Percentiles rank a stretch among this genome's conserved stretches.
These are phyloP conservation scores for Schwanniomyces yamadae DNA, from an alignment of 805 yeast species.

Conservation along the genomic window DNA sequence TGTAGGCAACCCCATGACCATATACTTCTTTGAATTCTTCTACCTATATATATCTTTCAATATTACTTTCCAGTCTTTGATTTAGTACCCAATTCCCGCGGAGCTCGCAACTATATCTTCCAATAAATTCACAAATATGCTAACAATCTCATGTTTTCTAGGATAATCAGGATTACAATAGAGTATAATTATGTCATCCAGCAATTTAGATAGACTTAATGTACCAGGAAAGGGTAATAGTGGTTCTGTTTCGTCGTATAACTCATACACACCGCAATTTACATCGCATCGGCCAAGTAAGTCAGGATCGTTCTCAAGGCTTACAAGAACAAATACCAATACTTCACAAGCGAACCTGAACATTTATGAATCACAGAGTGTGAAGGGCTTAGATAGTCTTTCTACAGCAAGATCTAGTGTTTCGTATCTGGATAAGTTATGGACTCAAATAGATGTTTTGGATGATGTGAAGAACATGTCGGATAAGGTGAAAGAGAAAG, in stretches of 20 bases:
- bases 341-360: conserved; percentile 8
- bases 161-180: background rate
- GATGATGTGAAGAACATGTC: conserved; percentile 74
- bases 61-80: too few relatives aligned
- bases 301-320: conserved; percentile 14
- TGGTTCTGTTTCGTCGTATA: conserved; percentile 10
- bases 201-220: conserved; percentile 6
- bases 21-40: too few relatives aligned
- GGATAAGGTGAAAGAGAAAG: conserved; percentile 37
- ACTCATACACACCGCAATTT: conserved; percentile 6
- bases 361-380: conserved; percentile 10
- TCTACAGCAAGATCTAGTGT: conserved; percentile 58
- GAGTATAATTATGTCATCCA: background rate
- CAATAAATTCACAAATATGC: background rate
- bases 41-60: too few relatives aligned
- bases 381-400: conserved; percentile 42
- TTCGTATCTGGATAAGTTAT: conserved; percentile 70
- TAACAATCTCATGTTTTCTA: background rate
- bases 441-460: conserved; percentile 85
- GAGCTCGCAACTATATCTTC: background rate
- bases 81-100: too few relatives aligned
- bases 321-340: conserved; percentile 18
- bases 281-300: conserved; percentile 10
- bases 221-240: conserved; percentile 16
- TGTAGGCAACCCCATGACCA: too few relatives aligned